These are phyloP conservation scores for Musa beccarii DNA, from an alignment of 176 grass and related monocot genomes.

Conservation along the genomic window DNA sequence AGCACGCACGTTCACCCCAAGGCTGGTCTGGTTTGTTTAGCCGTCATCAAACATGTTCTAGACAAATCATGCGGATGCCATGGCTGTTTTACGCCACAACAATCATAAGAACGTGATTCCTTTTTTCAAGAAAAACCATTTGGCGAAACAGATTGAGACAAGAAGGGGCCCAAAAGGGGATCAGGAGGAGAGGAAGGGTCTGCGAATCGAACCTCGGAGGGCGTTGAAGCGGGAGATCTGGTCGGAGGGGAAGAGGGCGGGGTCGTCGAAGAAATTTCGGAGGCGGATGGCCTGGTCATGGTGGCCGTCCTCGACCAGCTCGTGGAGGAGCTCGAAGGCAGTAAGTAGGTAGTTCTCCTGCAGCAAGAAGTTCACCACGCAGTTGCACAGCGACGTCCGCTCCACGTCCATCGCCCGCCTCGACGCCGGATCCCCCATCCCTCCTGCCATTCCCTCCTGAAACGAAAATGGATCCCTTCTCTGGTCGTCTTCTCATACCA, in stretches of 20 bases:
- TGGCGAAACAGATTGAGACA: neutral
- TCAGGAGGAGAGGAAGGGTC: neutral
- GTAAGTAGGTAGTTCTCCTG: slow-evolving; percentile 89
- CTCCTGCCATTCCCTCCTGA: neutral
- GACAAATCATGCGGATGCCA: too few relatives aligned
- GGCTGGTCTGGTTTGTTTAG: too few relatives aligned
- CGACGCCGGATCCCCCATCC: slow-evolving; percentile 13
- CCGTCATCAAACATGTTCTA: too few relatives aligned
- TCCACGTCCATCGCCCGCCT: slow-evolving; percentile 38
- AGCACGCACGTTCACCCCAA: too few relatives aligned
- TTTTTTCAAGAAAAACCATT: neutral
- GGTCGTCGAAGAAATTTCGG: slow-evolving; percentile 68
- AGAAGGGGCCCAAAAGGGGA: neutral
- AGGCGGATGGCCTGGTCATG: slow-evolving; percentile 83
- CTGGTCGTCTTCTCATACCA: neutral
- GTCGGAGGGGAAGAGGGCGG: slow-evolving; percentile 57
- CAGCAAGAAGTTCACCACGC: slow-evolving; percentile 91
- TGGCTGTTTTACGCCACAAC: too few relatives aligned
- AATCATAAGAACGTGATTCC: too few relatives aligned
- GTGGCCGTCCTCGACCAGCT: slow-evolving; percentile 80
- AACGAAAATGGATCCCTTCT: neutral
- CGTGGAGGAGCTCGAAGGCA: slow-evolving; percentile 90
- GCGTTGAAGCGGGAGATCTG: slow-evolving; percentile 41
- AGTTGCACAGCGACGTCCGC: slow-evolving; percentile 86
- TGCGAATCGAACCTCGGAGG: slow-evolving; percentile 31